Evolutionary conservation across 768 basidiomycete species (phyloP).

Genomic region (Cyathus striatus): DNA sequence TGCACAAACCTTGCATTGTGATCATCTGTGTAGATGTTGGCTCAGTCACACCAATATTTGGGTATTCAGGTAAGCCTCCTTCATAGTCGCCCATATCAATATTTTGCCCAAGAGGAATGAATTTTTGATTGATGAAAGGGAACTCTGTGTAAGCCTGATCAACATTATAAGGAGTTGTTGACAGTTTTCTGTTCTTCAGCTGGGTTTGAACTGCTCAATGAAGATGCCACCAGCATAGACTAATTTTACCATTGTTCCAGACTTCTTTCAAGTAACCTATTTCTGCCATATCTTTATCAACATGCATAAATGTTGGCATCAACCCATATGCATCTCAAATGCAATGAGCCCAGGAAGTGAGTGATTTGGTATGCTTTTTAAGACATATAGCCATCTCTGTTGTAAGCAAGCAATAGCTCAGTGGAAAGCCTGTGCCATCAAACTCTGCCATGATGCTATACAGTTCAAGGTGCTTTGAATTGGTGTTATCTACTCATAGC

Average conservation of each 20-base stretch:
- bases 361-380: neutral
- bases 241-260: neutral
- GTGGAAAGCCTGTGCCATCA: constrained; percentile 15
- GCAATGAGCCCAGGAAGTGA: neutral
- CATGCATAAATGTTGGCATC: neutral
- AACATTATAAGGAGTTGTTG: constrained; percentile 6
- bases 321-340: neutral
- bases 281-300: neutral
- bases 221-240: constrained; percentile 5
- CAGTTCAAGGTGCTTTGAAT: constrained; percentile 16
- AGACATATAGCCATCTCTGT: too few relatives aligned
- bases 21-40: too few relatives aligned
- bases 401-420: constrained; percentile 14
- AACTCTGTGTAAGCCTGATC: constrained; percentile 2
- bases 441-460: constrained; percentile 14
- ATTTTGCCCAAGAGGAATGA: constrained; percentile 1
- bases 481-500: constrained; percentile 11
- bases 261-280: neutral
- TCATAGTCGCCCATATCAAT: constrained; percentile 3
- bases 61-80: neutral
- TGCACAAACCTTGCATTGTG: too few relatives aligned
- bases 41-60: too few relatives aligned
- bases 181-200: constrained; percentile 2
- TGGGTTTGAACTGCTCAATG: neutral
- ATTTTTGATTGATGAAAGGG: neutral